A percentile compares a stretch with the other conserved stretches of the same genome.
phyloP scores from a whole-genome alignment of 495 filamentous ascomycete genomes.

The Clohesyomyces aquaticus region DNA sequence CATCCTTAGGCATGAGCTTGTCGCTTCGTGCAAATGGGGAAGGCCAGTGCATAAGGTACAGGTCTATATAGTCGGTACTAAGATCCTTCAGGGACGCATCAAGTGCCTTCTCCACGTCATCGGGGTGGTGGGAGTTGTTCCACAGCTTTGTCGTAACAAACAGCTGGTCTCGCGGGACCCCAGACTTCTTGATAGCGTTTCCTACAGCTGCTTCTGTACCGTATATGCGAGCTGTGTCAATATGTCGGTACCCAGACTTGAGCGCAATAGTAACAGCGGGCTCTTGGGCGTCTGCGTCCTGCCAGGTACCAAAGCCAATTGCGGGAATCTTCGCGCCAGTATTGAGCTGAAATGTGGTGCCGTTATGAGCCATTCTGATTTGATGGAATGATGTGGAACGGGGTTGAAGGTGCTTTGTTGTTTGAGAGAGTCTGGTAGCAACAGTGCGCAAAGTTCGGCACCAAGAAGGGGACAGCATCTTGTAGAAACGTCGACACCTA shows the following conservation, averaged over 20 bases:
- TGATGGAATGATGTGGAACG: slow-evolving; percentile 4
- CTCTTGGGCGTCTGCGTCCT: slow-evolving; percentile 54
- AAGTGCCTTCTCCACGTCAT: slow-evolving; percentile 61
- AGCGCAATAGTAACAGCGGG: slow-evolving; percentile 62
- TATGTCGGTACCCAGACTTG: slow-evolving; percentile 67
- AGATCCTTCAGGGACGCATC: slow-evolving; percentile 66
- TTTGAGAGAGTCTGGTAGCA: slow-evolving; percentile 4
- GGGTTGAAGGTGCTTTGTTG: slow-evolving; percentile 4
- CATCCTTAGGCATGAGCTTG: slow-evolving; percentile 40
- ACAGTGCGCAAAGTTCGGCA: slow-evolving; percentile 9
- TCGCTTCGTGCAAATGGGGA: slow-evolving; percentile 41
- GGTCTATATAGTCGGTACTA: slow-evolving; percentile 51
- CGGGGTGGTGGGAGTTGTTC: slow-evolving; percentile 55
- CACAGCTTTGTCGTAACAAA: slow-evolving; percentile 73
- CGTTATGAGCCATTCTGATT: slow-evolving; percentile 25
- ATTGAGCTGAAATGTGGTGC: slow-evolving; percentile 41
- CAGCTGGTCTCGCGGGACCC: slow-evolving; percentile 59
- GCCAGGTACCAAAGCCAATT: slow-evolving; percentile 60
- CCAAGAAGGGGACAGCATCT: no score
- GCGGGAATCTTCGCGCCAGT: slow-evolving; percentile 51
- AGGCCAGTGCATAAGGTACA: slow-evolving; percentile 47
- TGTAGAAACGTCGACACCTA: no score
- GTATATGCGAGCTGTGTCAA: slow-evolving; percentile 74
- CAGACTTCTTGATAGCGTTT: slow-evolving; percentile 59
- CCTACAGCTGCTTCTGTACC: slow-evolving; percentile 69